Conservation (phyloP, 768 basidiomycete genomes). For the Russula griseocarnosa region DNA sequence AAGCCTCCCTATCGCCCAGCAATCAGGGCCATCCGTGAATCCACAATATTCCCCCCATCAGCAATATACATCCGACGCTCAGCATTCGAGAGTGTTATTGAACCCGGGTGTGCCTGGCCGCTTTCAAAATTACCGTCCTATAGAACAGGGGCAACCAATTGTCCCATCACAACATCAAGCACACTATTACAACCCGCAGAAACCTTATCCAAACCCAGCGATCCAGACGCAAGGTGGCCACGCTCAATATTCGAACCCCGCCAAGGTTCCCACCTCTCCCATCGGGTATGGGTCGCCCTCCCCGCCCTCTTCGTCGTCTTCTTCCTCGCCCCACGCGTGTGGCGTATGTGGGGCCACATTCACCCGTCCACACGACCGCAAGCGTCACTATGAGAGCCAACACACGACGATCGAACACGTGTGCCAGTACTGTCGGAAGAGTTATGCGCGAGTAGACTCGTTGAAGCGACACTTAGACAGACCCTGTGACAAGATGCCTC, state of each 20-base stretch:
- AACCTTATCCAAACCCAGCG: conserved; percentile 23
- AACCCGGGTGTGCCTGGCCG: conserved; percentile 25
- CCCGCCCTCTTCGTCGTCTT: conserved; percentile 34
- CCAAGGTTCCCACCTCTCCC: conserved; percentile 23
- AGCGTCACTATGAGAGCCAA: conserved; percentile 76
- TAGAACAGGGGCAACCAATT: conserved; percentile 25
- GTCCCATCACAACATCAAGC: conserved; percentile 25
- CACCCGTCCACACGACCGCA: conserved; percentile 75
- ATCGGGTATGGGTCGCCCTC: conserved; percentile 30
- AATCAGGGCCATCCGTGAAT: conserved; percentile 19
- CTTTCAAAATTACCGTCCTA: conserved; percentile 25
- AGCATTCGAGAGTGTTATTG: conserved; percentile 14
- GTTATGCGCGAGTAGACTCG: conserved; percentile 75
- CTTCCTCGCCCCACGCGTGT: conserved; percentile 65
- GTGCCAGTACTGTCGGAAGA: conserved; percentile 71
- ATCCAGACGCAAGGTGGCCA: conserved; percentile 15
- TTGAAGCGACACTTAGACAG: conserved; percentile 80
- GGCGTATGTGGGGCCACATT: conserved; percentile 75
- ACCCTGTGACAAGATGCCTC: conserved; percentile 57
- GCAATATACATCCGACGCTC: conserved; percentile 15
- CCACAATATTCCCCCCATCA: conserved; percentile 19
- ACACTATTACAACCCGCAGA: conserved; percentile 6
- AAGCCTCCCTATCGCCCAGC: conserved; percentile 19
- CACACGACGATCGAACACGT: conserved; percentile 63
- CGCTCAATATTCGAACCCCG: conserved; percentile 27